Conservation (phyloP, 257 asterid species). For the Plantago elongata region DNA sequence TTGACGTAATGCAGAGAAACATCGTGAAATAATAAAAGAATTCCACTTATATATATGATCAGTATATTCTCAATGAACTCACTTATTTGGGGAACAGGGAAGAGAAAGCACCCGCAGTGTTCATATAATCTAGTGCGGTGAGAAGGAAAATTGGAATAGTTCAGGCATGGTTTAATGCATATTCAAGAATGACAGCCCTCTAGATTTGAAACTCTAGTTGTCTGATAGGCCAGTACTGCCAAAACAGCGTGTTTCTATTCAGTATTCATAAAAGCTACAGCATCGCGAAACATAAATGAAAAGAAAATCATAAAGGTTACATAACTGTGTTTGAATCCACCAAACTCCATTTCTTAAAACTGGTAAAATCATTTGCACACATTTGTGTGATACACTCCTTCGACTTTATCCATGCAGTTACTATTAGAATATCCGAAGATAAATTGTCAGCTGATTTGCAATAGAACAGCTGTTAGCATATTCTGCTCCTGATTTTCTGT, state of each 20-base stretch:
- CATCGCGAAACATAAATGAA: too few relatives aligned
- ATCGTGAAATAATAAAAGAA: not conserved
- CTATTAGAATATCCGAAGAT: not conserved
- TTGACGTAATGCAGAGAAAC: not conserved
- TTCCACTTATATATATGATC: not conserved
- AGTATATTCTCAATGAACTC: not conserved
- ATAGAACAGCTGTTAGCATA: too few relatives aligned
- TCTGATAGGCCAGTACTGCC: not conserved
- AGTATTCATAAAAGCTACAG: not conserved
- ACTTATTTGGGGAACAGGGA: not conserved
- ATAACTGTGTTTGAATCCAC: not conserved
- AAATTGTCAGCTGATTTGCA: too few relatives aligned
- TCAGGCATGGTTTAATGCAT: not conserved
- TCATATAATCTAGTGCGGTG: conserved; percentile 1
- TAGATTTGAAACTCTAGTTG: not conserved
- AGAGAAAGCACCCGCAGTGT: not conserved
- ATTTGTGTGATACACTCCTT: not conserved
- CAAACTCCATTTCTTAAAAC: not conserved
- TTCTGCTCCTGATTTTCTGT: too few relatives aligned
- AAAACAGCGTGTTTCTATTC: not conserved
- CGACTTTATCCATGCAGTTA: not conserved
- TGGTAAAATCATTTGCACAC: not conserved
- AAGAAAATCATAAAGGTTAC: not conserved
- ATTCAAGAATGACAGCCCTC: too few relatives aligned
- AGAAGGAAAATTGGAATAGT: not conserved